phyloP scores from a whole-genome alignment of 2,329 filamentous ascomycete genomes.

The Aspergillus sclerotialis region DNA sequence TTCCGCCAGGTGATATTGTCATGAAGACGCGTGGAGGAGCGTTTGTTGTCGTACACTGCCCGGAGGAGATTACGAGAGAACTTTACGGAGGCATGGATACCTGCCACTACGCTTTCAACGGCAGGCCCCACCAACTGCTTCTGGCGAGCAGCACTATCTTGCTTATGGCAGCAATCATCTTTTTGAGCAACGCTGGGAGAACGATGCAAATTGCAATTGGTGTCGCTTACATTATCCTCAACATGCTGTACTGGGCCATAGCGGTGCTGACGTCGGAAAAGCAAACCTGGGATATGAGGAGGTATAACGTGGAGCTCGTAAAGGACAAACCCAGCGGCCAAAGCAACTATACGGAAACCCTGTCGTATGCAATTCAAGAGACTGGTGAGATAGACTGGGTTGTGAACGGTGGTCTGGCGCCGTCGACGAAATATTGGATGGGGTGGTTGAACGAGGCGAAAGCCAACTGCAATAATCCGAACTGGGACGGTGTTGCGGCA shows the following conservation, averaged over 20 bases:
- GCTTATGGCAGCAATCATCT: slow-evolving; percentile 55
- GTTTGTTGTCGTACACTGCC: slow-evolving; percentile 52
- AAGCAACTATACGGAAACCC: slow-evolving; percentile 48
- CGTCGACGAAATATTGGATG: slow-evolving; percentile 47
- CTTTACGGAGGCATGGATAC: slow-evolving; percentile 56
- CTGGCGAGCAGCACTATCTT: slow-evolving; percentile 54
- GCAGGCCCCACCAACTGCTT: slow-evolving; percentile 43
- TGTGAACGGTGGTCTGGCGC: slow-evolving; percentile 45
- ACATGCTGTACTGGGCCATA: slow-evolving; percentile 53
- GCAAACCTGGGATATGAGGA: slow-evolving; percentile 51
- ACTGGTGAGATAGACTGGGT: slow-evolving; percentile 51
- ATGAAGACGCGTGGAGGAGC: slow-evolving; percentile 56
- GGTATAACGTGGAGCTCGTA: slow-evolving; percentile 32
- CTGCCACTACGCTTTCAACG: slow-evolving; percentile 49
- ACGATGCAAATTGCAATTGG: slow-evolving; percentile 54
- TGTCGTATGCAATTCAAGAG: slow-evolving; percentile 55
- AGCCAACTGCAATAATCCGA: background rate
- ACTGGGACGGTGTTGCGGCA: background rate
- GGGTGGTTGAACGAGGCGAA: slow-evolving; percentile 41
- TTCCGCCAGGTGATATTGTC: slow-evolving; percentile 54
- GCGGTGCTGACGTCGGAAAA: slow-evolving; percentile 42
- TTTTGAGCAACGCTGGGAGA: slow-evolving; percentile 58
- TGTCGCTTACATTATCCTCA: slow-evolving; percentile 52
- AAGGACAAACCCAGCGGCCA: slow-evolving; percentile 37
- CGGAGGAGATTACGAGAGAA: slow-evolving; percentile 56